A percentile compares a stretch with the other conserved stretches of the same genome.
Evolutionary conservation across 2,329 filamentous ascomycete genomes (phyloP).

Genomic region (Colletotrichum graminicola): DNA sequence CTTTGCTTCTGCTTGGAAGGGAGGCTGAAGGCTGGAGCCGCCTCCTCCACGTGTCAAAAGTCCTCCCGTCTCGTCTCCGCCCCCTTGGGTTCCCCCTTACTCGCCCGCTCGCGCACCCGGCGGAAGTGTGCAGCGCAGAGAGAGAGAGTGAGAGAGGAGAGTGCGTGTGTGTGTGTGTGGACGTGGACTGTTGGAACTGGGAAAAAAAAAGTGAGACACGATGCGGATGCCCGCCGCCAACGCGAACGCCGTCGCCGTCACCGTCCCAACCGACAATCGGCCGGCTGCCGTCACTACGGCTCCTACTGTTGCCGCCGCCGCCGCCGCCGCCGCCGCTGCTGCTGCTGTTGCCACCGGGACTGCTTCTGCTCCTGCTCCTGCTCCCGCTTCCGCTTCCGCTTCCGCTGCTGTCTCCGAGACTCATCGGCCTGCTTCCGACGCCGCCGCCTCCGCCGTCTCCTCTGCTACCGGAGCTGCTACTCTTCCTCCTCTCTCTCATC

Average conservation of each 20-base stretch:
- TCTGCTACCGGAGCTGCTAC: background rate
- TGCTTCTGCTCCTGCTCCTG: background rate
- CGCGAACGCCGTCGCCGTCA: constrained; percentile 23
- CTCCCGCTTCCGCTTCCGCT: background rate
- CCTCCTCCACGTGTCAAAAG: constrained; percentile 30
- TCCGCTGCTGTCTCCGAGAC: background rate
- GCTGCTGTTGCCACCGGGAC: background rate
- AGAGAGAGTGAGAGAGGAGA: background rate
- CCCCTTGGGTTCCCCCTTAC: constrained; percentile 26
- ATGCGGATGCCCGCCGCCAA: constrained; percentile 40
- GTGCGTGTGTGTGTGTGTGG: no score
- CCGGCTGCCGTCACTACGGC: constrained; percentile 6
- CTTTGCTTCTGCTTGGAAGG: constrained; percentile 15
- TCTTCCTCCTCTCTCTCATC: background rate
- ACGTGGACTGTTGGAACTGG: no score
- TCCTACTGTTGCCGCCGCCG: background rate
- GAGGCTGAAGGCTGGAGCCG: constrained; percentile 24
- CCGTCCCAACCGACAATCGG: constrained; percentile 17
- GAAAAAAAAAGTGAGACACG: constrained; percentile 35
- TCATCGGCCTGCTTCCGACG: constrained; percentile 4
- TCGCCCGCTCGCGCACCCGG: constrained; percentile 21
- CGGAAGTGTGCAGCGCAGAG: constrained; percentile 16
- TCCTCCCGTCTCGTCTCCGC: constrained; percentile 28
- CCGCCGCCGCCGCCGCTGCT: background rate
- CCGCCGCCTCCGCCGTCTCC: background rate